These are phyloP conservation scores for Basidiobolus meristosporus DNA, from an alignment of 371 early-diverging fungal genomes.

Conservation along the genomic window DNA sequence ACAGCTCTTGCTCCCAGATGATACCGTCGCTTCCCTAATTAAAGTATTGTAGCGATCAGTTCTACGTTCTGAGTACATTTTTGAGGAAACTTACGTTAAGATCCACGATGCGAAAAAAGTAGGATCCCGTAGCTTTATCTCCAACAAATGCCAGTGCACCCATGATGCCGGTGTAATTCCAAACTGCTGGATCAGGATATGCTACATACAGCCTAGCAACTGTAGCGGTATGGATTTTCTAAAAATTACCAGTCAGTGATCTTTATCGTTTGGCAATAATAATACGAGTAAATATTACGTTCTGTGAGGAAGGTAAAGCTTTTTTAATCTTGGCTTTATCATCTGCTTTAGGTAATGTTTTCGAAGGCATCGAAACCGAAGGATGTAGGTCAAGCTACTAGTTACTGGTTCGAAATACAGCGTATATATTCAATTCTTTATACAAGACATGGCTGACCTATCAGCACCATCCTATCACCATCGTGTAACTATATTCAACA, in stretches of 20 bases:
- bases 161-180: conserved; percentile 53
- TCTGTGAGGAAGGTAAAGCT: conserved; percentile 17
- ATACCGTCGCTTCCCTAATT: too few species aligned
- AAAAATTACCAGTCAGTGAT: conserved; percentile 6
- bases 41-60: too few species aligned
- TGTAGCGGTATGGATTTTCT: conserved; percentile 67
- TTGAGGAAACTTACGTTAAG: conserved; percentile 23
- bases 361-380: conserved; percentile 40
- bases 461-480: too few species aligned
- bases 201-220: conserved; percentile 74
- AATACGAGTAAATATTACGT: conserved; percentile 11
- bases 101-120: conserved; percentile 62
- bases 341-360: conserved; percentile 24
- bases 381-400: too few species aligned
- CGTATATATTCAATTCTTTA: too few species aligned
- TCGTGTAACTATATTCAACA: too few species aligned
- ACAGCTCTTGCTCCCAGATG: conserved; percentile 70
- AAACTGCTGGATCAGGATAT: conserved; percentile 34
- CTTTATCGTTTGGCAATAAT: too few species aligned
- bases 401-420: too few species aligned
- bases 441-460: too few species aligned
- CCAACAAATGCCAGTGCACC: conserved; percentile 58
- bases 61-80: too few species aligned
- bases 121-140: conserved; percentile 31
- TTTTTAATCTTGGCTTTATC: conserved; percentile 33